Conservation (phyloP, 164 flowering plant species). For the Hamamelis virginiana region DNA sequence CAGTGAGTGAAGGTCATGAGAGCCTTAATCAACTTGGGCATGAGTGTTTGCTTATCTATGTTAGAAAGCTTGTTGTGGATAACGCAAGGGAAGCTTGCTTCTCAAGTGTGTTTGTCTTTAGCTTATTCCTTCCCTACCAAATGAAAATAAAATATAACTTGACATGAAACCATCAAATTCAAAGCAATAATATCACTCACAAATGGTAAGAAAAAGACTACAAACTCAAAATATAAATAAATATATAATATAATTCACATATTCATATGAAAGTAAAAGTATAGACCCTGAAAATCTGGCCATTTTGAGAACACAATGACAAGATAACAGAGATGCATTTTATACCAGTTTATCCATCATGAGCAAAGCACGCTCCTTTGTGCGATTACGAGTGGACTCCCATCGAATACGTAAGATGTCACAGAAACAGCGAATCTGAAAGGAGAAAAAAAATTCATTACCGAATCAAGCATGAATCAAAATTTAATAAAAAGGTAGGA, state of each 20-base stretch:
- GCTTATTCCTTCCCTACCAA: neutral
- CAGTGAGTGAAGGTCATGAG: no score
- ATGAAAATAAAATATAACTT: neutral
- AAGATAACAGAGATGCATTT: neutral
- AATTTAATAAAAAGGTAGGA: neutral
- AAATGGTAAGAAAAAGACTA: no score
- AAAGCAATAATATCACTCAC: neutral
- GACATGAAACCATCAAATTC: neutral
- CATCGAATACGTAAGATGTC: constrained; percentile 79
- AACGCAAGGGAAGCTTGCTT: no score
- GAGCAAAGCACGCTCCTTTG: constrained; percentile 82
- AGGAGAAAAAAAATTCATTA: constrained; percentile 1
- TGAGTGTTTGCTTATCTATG: no score
- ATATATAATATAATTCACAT: no score
- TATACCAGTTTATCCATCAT: constrained; percentile 87
- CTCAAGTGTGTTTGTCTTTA: no score
- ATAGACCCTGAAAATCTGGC: no score
- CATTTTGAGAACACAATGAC: neutral
- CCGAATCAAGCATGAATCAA: neutral
- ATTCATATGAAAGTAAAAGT: no score
- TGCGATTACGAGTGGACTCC: constrained; percentile 86
- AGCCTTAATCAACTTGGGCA: no score
- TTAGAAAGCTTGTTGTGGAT: no score
- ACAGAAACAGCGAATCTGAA: constrained; percentile 64
- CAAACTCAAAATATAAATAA: no score